These are phyloP conservation scores for Rugosomyces carneus DNA, from an alignment of 1,284 basidiomycete species.

Conservation along the genomic window DNA sequence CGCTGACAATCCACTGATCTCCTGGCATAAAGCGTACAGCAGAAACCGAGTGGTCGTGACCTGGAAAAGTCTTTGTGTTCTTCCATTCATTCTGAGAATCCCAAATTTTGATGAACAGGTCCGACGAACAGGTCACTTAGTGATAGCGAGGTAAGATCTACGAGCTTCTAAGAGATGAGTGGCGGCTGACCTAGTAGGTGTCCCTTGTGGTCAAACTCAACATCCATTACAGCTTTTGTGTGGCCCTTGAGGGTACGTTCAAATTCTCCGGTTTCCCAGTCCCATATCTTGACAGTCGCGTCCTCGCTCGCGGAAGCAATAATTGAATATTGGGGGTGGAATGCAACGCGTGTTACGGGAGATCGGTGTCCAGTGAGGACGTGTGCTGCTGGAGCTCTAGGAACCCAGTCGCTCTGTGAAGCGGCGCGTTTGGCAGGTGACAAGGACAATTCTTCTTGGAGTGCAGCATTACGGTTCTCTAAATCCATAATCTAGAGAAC, in stretches of 20 bases:
- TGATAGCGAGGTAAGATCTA: conserved; percentile 1
- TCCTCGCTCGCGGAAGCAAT: conserved; percentile 86
- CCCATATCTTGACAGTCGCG: conserved; percentile 88
- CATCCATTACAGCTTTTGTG: conserved; percentile 83
- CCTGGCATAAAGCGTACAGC: conserved; percentile 80
- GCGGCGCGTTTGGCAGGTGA: conserved; percentile 52
- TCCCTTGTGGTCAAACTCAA: conserved; percentile 85
- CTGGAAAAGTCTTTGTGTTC: conserved; percentile 81
- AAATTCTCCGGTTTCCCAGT: conserved; percentile 93
- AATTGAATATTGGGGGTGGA: conserved; percentile 83
- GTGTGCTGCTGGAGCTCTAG: conserved; percentile 74
- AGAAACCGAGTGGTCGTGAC: conserved; percentile 89
- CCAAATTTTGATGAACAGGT: conserved; percentile 90
- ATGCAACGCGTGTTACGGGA: conserved; percentile 74
- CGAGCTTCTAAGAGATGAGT: not conserved
- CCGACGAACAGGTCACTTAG: conserved; percentile 82
- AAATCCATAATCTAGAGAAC: conserved; percentile 76
- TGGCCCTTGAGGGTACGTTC: conserved; percentile 90
- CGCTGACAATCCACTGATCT: conserved; percentile 78
- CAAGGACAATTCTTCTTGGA: conserved; percentile 71
- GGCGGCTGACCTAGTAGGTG: conserved; percentile 62
- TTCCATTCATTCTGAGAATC: conserved; percentile 86
- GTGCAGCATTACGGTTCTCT: conserved; percentile 70
- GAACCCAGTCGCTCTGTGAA: conserved; percentile 73
- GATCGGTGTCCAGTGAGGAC: conserved; percentile 77